Evolutionary conservation across 352 stramenopile species (phyloP).

Genomic region (Phytophthora tubulina): DNA sequence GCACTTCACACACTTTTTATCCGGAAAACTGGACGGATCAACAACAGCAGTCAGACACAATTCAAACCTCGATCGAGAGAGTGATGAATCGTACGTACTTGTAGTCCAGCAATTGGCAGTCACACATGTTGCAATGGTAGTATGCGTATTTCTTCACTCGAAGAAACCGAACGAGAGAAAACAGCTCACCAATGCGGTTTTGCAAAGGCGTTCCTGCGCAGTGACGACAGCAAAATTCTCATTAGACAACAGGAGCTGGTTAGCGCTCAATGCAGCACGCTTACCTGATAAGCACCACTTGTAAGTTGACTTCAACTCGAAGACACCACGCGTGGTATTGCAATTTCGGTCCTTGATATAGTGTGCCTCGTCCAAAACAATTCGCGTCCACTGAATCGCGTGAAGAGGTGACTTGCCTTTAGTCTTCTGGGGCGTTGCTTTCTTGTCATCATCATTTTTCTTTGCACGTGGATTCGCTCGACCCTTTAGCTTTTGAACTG

Average conservation of each 20-base stretch:
- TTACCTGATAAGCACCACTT: constrained; percentile 98
- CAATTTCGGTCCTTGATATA: constrained; percentile 95
- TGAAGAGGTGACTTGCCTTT: constrained; percentile 90
- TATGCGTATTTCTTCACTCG: constrained; percentile 97
- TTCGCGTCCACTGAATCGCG: constrained; percentile 96
- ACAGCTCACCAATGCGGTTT: constrained; percentile 95
- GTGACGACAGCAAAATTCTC: constrained; percentile 3
- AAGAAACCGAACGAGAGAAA: constrained; percentile 98
- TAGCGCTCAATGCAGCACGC: neutral
- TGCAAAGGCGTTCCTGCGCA: constrained; percentile 92
- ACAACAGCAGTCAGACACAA: constrained; percentile 30
- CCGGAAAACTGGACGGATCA: constrained; percentile 56
- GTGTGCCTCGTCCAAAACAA: constrained; percentile 97
- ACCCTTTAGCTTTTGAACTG: constrained; percentile 46
- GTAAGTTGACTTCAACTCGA: constrained; percentile 96
- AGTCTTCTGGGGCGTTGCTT: constrained; percentile 34
- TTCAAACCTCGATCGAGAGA: neutral
- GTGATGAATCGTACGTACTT: constrained; percentile 64
- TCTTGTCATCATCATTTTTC: constrained; percentile 49
- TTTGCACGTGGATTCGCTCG: constrained; percentile 38
- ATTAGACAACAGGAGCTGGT: neutral
- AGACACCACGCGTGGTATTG: constrained; percentile 97
- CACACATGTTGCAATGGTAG: constrained; percentile 97
- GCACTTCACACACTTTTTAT: constrained; percentile 92
- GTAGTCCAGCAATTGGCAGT: constrained; percentile 97